Evolutionary conservation across 179 eudicot genomes (phyloP).

Genomic region (Heliamphora pulchella): DNA sequence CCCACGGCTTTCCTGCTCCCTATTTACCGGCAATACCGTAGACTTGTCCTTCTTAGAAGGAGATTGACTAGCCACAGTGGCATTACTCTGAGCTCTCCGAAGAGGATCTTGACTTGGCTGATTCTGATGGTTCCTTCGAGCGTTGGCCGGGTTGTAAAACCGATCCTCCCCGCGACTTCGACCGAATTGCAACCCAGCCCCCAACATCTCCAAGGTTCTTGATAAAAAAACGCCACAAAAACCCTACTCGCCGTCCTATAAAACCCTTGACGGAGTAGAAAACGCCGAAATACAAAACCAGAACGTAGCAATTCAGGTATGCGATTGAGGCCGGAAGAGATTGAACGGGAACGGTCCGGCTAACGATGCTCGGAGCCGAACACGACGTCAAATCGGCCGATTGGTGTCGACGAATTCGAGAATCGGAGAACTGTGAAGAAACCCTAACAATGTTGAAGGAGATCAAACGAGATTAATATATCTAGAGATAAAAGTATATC

Average conservation of each 20-base stretch:
- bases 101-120: constrained; percentile 31
- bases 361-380: not conserved
- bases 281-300: not conserved
- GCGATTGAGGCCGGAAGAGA: not conserved
- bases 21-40: constrained; percentile 11
- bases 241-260: not conserved
- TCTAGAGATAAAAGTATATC: not conserved
- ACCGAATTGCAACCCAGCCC: constrained; percentile 71
- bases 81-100: constrained; percentile 54
- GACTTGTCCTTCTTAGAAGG: constrained; percentile 5
- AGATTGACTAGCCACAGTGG: constrained; percentile 26
- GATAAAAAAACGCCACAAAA: not conserved
- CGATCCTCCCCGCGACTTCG: constrained; percentile 59
- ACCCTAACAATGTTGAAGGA: constrained; percentile 12
- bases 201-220: constrained; percentile 43
- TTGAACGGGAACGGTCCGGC: constrained; percentile 10
- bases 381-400: constrained; percentile 7
- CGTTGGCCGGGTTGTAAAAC: constrained; percentile 53
- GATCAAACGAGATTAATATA: not conserved
- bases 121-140: constrained; percentile 30
- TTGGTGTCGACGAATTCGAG: constrained; percentile 12
- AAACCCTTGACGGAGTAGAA: not conserved
- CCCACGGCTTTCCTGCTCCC: constrained; percentile 26
- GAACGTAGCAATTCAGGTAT: not conserved
- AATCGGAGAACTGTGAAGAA: too few species aligned